These are phyloP conservation scores for Ophiostoma novo-ulmi DNA, from an alignment of 2,329 filamentous ascomycete species.

Conservation along the genomic window DNA sequence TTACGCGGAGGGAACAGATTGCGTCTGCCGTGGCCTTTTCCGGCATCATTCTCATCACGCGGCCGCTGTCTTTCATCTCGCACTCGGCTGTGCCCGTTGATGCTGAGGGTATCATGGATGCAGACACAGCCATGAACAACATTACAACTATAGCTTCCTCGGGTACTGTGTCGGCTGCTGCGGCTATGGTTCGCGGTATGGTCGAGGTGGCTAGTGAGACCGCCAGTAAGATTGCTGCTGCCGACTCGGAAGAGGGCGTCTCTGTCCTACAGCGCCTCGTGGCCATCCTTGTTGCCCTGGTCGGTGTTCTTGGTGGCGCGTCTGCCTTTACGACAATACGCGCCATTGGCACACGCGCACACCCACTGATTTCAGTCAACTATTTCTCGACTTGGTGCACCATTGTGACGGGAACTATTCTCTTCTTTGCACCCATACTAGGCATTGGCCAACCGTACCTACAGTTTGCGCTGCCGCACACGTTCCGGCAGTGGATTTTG, in stretches of 20 bases:
- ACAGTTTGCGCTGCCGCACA: constrained; percentile 40
- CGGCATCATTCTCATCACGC: constrained; percentile 79
- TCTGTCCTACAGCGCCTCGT: constrained; percentile 26
- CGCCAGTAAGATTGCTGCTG: neutral
- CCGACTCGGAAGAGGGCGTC: constrained; percentile 8
- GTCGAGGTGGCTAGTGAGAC: neutral
- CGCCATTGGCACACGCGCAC: constrained; percentile 72
- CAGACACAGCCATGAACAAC: neutral
- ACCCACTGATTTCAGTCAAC: constrained; percentile 79
- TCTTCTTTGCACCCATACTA: constrained; percentile 48
- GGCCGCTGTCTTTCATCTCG: constrained; percentile 46
- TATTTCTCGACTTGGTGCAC: constrained; percentile 72
- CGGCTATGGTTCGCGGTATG: neutral
- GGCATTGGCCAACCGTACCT: constrained; percentile 44
- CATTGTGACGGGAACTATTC: constrained; percentile 58
- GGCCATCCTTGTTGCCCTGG: constrained; percentile 45
- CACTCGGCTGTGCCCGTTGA: constrained; percentile 14
- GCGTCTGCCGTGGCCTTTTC: constrained; percentile 69
- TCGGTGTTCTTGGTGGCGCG: constrained; percentile 72
- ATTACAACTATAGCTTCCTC: neutral
- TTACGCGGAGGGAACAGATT: constrained; percentile 70
- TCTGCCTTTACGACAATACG: constrained; percentile 71
- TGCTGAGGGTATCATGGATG: neutral
- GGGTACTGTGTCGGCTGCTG: neutral
- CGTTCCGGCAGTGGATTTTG: constrained; percentile 57